A percentile compares a stretch with the other conserved stretches of the same genome.
These are phyloP conservation scores for Magnusiomyces magnusii DNA, from an alignment of 1,139 yeast species.

Conservation along the genomic window DNA sequence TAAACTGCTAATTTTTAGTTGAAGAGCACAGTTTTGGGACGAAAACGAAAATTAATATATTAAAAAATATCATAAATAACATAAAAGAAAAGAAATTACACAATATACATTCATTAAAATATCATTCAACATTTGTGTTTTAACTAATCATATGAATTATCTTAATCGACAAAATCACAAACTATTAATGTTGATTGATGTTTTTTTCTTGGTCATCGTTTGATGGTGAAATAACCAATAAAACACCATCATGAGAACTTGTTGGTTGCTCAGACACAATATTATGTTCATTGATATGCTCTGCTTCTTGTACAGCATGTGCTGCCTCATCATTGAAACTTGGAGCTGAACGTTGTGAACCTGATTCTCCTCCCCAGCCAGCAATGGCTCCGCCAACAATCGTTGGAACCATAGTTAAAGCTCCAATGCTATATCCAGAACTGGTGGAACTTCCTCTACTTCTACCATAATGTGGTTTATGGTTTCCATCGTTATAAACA, in stretches of 20 bases:
- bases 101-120: too few species aligned
- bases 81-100: too few species aligned
- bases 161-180: too few species aligned
- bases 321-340: not conserved
- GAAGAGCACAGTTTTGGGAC: too few species aligned
- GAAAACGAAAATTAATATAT: too few species aligned
- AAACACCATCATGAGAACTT: not conserved
- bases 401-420: slow-evolving; percentile 45
- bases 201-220: not conserved
- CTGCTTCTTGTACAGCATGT: not conserved
- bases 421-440: slow-evolving; percentile 31
- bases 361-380: slow-evolving; percentile 33
- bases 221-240: not conserved
- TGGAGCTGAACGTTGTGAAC: not conserved
- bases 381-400: slow-evolving; percentile 50
- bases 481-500: slow-evolving; percentile 7
- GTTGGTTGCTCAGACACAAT: not conserved
- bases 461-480: not conserved
- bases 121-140: too few species aligned
- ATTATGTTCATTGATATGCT: not conserved
- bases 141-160: too few species aligned
- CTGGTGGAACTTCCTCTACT: slow-evolving; percentile 22
- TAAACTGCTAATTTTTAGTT: too few species aligned
- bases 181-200: not conserved
- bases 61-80: too few species aligned